Percentiles rank a stretch among this genome's conserved stretches.
phyloP scores from a whole-genome alignment of 768 basidiomycete species.

The Lactarius vividus region DNA sequence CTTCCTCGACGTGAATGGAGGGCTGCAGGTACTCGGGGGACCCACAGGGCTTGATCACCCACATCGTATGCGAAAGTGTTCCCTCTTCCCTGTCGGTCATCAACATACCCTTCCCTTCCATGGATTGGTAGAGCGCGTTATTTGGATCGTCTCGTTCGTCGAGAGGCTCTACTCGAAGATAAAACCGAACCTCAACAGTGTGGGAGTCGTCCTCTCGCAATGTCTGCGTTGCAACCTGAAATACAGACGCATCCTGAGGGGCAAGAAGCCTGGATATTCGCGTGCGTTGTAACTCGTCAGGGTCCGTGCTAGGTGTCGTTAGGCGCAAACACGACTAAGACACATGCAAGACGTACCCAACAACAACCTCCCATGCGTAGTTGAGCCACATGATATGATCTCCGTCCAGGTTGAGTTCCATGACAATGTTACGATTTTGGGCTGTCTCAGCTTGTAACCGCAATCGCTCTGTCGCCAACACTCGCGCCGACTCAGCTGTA shows the following conservation, averaged over 20 bases:
- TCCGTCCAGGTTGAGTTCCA: constrained; percentile 92
- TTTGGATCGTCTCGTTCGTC: constrained; percentile 50
- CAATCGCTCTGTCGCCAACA: constrained; percentile 85
- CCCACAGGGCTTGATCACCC: constrained; percentile 86
- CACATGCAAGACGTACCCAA: constrained; percentile 58
- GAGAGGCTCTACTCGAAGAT: constrained; percentile 70
- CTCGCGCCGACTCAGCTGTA: constrained; percentile 70
- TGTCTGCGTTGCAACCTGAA: constrained; percentile 80
- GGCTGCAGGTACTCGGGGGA: constrained; percentile 66
- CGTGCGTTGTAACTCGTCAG: constrained; percentile 70
- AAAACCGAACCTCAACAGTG: constrained; percentile 90
- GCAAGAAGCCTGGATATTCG: constrained; percentile 82
- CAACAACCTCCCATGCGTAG: constrained; percentile 90
- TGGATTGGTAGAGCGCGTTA: constrained; percentile 65
- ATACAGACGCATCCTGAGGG: constrained; percentile 75
- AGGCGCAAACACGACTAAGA: constrained; percentile 20
- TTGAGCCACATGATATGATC: constrained; percentile 96
- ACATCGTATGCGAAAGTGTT: constrained; percentile 93
- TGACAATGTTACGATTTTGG: constrained; percentile 92
- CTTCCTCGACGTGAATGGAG: constrained; percentile 53
- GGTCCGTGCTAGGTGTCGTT: constrained; percentile 60
- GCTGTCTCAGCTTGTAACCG: constrained; percentile 91
- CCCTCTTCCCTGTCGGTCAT: constrained; percentile 92
- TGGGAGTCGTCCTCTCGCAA: constrained; percentile 90
- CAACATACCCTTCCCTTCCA: constrained; percentile 99